phyloP scores from a whole-genome alignment of 495 filamentous ascomycete genomes.

The Glonium stellatum region DNA sequence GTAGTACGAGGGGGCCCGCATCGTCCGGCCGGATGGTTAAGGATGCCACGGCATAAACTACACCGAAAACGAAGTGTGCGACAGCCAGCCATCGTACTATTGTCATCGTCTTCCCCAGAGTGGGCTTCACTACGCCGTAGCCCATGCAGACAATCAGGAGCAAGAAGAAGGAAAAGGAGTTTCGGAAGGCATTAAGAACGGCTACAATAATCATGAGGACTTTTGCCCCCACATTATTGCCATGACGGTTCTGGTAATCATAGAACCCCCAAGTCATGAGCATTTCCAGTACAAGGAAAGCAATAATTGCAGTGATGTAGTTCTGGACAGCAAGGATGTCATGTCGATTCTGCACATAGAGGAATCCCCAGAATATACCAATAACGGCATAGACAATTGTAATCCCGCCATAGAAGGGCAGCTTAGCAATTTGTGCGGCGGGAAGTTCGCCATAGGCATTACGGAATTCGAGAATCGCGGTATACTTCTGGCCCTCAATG shows the following conservation, averaged over 20 bases:
- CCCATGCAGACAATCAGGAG: constrained; percentile 99
- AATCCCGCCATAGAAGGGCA: constrained; percentile 93
- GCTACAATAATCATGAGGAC: constrained; percentile 83
- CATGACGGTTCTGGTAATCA: constrained; percentile 86
- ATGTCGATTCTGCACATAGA: constrained; percentile 88
- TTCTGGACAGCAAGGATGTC: constrained; percentile 99
- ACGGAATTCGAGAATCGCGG: constrained; percentile 78
- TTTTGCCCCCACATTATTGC: constrained; percentile 74
- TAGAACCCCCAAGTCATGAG: constrained; percentile 98
- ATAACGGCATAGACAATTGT: constrained; percentile 92
- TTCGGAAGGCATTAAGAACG: constrained; percentile 84
- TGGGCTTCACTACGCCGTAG: constrained; percentile 94
- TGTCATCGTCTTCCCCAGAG: constrained; percentile 88
- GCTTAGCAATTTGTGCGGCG: constrained; percentile 88
- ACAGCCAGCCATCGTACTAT: constrained; percentile 87
- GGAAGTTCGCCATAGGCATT: constrained; percentile 96
- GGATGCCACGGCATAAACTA: constrained; percentile 87
- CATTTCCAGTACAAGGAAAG: constrained; percentile 92
- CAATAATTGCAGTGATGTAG: constrained; percentile 94
- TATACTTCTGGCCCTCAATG: constrained; percentile 56
- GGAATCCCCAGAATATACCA: constrained; percentile 82
- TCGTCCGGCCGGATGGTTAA: constrained; percentile 78
- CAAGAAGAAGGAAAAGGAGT: constrained; percentile 98
- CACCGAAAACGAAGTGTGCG: constrained; percentile 87
- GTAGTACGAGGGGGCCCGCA: constrained; percentile 82